Evolutionary conservation across 768 basidiomycete genomes (phyloP).

Genomic region (Russula olivacea): DNA sequence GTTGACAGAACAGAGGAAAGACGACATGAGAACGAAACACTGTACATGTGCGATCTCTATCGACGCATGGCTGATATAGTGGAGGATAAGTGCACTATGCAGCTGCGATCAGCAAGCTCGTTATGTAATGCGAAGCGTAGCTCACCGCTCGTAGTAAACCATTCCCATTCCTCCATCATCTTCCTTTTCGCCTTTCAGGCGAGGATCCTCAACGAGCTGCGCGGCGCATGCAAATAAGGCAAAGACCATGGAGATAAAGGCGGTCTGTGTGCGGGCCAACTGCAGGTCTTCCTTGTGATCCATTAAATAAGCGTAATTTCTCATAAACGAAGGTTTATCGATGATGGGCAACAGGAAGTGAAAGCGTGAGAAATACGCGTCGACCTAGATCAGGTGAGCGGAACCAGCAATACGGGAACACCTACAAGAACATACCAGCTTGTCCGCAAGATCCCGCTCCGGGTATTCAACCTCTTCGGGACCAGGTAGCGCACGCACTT

Average conservation of each 20-base stretch:
- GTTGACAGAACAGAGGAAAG: slow-evolving; percentile 88
- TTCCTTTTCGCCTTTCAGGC: slow-evolving; percentile 50
- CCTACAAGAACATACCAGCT: slow-evolving; percentile 51
- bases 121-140: slow-evolving; percentile 8
- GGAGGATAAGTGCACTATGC: slow-evolving; percentile 77
- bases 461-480: slow-evolving; percentile 87
- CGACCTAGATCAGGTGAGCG: slow-evolving; percentile 48
- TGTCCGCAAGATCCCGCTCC: slow-evolving; percentile 78
- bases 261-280: slow-evolving; percentile 54
- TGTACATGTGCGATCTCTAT: slow-evolving; percentile 85
- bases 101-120: slow-evolving; percentile 3
- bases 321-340: slow-evolving; percentile 79
- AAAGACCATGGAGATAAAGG: slow-evolving; percentile 78
- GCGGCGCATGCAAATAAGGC: slow-evolving; percentile 90
- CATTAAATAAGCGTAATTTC: slow-evolving; percentile 69
- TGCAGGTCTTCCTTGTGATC: slow-evolving; percentile 50
- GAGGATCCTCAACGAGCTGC: slow-evolving; percentile 67
- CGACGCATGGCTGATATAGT: slow-evolving; percentile 86
- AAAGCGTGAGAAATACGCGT: slow-evolving; percentile 80
- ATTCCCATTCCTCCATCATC: slow-evolving; percentile 86
- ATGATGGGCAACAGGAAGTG: slow-evolving; percentile 87
- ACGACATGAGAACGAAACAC: slow-evolving; percentile 82
- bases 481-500: slow-evolving; percentile 72
- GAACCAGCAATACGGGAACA: slow-evolving; percentile 16
- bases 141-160: slow-evolving; percentile 84